Percentiles rank a stretch among this genome's conserved stretches.
Evolutionary conservation across 2,329 filamentous ascomycete species (phyloP).

Genomic region (Paramyrothecium roridum): DNA sequence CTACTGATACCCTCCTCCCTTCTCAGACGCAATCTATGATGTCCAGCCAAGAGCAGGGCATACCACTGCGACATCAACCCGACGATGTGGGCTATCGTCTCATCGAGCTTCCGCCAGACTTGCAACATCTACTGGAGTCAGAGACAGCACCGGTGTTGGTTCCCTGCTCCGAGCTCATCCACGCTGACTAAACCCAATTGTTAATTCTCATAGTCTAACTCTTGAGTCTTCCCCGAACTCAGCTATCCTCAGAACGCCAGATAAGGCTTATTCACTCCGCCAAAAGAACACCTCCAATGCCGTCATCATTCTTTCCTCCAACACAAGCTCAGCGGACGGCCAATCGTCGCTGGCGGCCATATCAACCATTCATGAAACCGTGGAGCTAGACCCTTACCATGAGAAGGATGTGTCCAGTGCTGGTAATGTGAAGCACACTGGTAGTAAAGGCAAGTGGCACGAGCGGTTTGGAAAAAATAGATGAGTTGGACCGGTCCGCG

Average conservation of each 20-base stretch:
- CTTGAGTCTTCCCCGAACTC: conserved; percentile 45
- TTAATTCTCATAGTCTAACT: conserved; percentile 33
- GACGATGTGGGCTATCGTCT: conserved; percentile 54
- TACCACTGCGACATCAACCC: conserved; percentile 48
- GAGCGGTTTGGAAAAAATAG: conserved; percentile 52
- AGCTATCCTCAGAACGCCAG: conserved; percentile 49
- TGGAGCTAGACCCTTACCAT: conserved; percentile 52
- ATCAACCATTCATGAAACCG: conserved; percentile 58
- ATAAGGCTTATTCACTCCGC: conserved; percentile 54
- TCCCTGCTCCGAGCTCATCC: neutral
- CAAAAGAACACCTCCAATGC: conserved; percentile 68
- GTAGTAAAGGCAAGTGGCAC: conserved; percentile 54
- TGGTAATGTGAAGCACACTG: conserved; percentile 14
- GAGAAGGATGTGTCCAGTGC: conserved; percentile 15
- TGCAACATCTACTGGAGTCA: conserved; percentile 53
- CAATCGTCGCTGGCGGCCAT: conserved; percentile 42
- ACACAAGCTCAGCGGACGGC: conserved; percentile 10
- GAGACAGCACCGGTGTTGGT: conserved; percentile 49
- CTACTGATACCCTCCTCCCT: neutral
- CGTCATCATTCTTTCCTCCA: conserved; percentile 51
- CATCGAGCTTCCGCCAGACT: conserved; percentile 58
- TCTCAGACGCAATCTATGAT: conserved; percentile 20
- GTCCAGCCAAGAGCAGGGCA: conserved; percentile 46
- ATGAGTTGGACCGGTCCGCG: conserved; percentile 15
- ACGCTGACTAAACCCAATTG: too few relatives aligned